Evolutionary conservation across 2,329 filamentous ascomycete species (phyloP).

Genomic region (Xylariaceae sp.): DNA sequence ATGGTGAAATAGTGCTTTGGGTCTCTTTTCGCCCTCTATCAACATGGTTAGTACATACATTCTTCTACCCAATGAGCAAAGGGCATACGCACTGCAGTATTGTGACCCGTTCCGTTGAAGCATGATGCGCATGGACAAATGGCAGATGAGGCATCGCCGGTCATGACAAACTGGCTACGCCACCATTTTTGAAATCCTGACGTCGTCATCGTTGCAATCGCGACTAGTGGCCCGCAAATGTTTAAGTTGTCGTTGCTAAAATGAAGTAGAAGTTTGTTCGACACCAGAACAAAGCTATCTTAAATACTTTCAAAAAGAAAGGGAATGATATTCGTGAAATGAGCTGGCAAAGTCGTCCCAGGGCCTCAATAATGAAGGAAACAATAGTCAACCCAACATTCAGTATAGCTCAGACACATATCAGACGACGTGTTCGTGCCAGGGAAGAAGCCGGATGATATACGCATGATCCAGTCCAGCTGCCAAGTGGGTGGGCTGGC

Average conservation of each 20-base stretch:
- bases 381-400: not conserved
- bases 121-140: conserved; percentile 38
- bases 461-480: conserved; percentile 7
- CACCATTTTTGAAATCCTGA: conserved; percentile 35
- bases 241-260: too few species aligned
- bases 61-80: not conserved
- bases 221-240: too few species aligned
- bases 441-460: conserved; percentile 7
- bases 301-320: too few species aligned
- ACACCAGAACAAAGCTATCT: not conserved
- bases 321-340: too few species aligned
- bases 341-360: conserved; percentile 1
- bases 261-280: too few species aligned
- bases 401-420: conserved; percentile 2
- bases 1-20: conserved; percentile 5
- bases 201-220: conserved; percentile 26
- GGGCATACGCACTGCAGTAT: conserved; percentile 28
- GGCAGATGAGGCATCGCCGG: conserved; percentile 23
- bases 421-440: not conserved
- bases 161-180: conserved; percentile 32
- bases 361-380: not conserved
- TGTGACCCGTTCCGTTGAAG: conserved; percentile 33
- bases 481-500: not conserved
- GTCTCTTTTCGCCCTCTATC: conserved; percentile 11
- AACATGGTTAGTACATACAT: conserved; percentile 18